Percentiles rank a stretch among this genome's conserved stretches.
Conservation (phyloP, 306 rosid species). For the Prosopis cineraria region DNA sequence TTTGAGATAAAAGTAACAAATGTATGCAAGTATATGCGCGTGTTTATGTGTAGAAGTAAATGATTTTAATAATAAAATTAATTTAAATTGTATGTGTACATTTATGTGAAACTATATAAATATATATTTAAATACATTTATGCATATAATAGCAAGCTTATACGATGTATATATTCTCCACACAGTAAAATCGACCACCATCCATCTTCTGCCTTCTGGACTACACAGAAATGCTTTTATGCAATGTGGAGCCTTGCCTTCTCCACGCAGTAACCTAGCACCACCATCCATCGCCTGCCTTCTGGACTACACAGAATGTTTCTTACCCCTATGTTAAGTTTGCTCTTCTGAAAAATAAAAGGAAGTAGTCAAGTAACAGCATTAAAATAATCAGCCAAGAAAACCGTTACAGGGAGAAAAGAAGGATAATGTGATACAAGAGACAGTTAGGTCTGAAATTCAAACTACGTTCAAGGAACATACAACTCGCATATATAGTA, state of each 20-base stretch:
- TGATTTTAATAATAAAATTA: no score
- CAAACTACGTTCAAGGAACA: background rate
- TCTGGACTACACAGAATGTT: conserved; percentile 66
- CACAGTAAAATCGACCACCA: no score
- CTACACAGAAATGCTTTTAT: no score
- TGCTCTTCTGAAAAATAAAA: conserved; percentile 58
- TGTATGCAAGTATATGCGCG: no score
- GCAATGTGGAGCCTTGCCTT: conserved; percentile 66
- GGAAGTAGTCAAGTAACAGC: background rate
- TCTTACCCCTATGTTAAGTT: conserved; percentile 68
- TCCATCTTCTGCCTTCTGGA: no score
- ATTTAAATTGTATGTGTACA: no score
- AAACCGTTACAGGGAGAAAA: background rate
- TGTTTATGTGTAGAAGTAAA: no score
- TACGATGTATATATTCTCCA: no score
- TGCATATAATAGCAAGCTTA: no score
- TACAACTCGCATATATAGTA: background rate
- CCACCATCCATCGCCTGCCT: conserved; percentile 76
- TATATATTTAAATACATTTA: no score
- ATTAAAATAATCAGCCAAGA: background rate
- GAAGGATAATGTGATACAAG: background rate
- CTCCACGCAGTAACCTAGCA: conserved; percentile 58
- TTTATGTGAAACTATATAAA: no score
- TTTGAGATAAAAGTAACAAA: no score
- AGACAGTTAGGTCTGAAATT: background rate